Percentiles rank a stretch among this genome's conserved stretches.
These are phyloP conservation scores for Saitozyma sp. DNA, from an alignment of 768 basidiomycete genomes.

Conservation along the genomic window DNA sequence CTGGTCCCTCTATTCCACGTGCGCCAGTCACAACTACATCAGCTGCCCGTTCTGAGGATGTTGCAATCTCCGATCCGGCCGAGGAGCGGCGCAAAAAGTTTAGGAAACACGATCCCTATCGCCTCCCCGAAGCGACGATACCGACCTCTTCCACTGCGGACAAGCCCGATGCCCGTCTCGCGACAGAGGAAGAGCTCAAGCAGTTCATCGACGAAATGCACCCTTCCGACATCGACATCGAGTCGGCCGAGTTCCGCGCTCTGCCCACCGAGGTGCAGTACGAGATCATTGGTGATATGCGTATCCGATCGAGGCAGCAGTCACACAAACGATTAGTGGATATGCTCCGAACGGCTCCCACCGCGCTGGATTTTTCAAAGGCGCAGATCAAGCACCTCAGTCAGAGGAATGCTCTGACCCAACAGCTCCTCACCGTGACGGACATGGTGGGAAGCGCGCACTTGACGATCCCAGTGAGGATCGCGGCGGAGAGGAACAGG, in stretches of 20 bases:
- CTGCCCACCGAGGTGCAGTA: constrained; percentile 96
- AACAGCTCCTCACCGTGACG: constrained; percentile 86
- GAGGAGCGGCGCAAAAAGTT: constrained; percentile 54
- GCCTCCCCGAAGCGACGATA: constrained; percentile 69
- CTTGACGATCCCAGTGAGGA: constrained; percentile 84
- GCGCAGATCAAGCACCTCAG: constrained; percentile 89
- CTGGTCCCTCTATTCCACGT: constrained; percentile 46
- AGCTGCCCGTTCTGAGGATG: constrained; percentile 7
- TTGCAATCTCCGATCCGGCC: constrained; percentile 53
- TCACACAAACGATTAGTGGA: constrained; percentile 86
- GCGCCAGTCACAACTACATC: constrained; percentile 16
- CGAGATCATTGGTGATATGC: constrained; percentile 94
- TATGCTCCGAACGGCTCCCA: constrained; percentile 76
- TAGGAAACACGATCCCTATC: constrained; percentile 73
- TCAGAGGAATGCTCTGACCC: constrained; percentile 86
- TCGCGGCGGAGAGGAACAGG: constrained; percentile 91
- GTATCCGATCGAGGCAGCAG: constrained; percentile 90
- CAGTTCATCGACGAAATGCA: constrained; percentile 94
- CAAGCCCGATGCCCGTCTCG: constrained; percentile 82
- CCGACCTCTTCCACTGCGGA: constrained; percentile 41
- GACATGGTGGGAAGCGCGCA: constrained; percentile 84
- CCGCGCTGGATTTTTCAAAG: constrained; percentile 92
- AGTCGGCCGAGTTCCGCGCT: constrained; percentile 82
- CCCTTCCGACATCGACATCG: constrained; percentile 90
- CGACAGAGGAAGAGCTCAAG: constrained; percentile 91